A percentile compares a stretch with the other conserved stretches of the same genome.
Evolutionary conservation across 768 basidiomycete species (phyloP).

Genomic region (Mycena galopus): DNA sequence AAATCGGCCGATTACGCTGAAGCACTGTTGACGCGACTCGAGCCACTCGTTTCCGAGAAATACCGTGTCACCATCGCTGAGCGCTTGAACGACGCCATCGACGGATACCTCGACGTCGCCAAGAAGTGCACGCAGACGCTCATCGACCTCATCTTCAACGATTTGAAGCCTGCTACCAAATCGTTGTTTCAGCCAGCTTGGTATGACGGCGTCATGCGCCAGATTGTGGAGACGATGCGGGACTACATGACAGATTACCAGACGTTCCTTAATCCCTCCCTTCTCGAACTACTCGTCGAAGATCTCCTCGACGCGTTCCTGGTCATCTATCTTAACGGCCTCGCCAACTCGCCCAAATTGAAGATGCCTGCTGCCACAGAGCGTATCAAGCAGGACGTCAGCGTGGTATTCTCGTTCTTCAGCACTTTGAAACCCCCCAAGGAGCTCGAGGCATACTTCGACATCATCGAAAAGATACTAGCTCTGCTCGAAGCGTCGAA

Average conservation of each 20-base stretch:
- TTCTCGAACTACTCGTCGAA: constrained; percentile 93
- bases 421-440: constrained; percentile 78
- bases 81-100: constrained; percentile 94
- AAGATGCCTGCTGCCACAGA: constrained; percentile 89
- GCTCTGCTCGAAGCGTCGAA: constrained; percentile 88
- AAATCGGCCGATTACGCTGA: constrained; percentile 96
- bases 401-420: constrained; percentile 85
- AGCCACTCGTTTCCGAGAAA: constrained; percentile 93
- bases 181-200: constrained; percentile 85
- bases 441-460: constrained; percentile 87
- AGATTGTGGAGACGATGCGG: constrained; percentile 94
- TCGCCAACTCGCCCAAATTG: constrained; percentile 87
- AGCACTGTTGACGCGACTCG: constrained; percentile 84
- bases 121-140: constrained; percentile 97
- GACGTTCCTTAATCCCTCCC: constrained; percentile 87
- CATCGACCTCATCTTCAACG: constrained; percentile 95
- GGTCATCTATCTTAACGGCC: constrained; percentile 88
- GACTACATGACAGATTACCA: constrained; percentile 98
- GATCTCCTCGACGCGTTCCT: constrained; percentile 94
- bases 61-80: constrained; percentile 88
- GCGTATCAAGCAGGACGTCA: constrained; percentile 85
- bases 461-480: constrained; percentile 87
- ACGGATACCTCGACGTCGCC: constrained; percentile 97
- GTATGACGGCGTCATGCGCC: constrained; percentile 91
- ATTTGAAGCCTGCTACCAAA: constrained; percentile 89